Conservation (phyloP, 1,139 yeast species). For the Yamadazyma buinensis region DNA sequence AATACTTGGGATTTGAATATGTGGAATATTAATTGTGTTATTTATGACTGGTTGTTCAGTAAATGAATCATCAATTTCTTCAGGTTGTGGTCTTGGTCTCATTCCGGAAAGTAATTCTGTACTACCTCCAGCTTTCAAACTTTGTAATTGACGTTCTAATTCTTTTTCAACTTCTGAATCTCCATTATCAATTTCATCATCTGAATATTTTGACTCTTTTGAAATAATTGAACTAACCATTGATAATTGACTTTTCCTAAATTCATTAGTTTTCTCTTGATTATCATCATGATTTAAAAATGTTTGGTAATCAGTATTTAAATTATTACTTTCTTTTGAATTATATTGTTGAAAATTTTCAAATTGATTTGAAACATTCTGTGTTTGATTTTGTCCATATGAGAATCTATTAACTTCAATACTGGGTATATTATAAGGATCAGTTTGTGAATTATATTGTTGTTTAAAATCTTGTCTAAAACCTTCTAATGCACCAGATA, state of each 20-base stretch:
- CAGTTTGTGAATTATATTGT: conserved; percentile 11
- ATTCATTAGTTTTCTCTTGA: conserved; percentile 2
- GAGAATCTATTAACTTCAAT: conserved; percentile 9
- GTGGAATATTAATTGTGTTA: background rate
- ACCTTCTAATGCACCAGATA: conserved; percentile 29
- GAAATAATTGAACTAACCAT: conserved; percentile 45
- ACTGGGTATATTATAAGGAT: conserved; percentile 9
- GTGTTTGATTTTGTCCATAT: conserved; percentile 1
- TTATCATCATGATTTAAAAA: conserved; percentile 19
- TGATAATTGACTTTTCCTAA: conserved; percentile 34
- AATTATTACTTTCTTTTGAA: conserved; percentile 7
- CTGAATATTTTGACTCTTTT: conserved; percentile 30
- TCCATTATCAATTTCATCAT: conserved; percentile 25
- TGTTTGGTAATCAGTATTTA: conserved; percentile 27
- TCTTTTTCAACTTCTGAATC: conserved; percentile 39
- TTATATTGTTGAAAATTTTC: conserved; percentile 13
- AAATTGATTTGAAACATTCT: conserved; percentile 14
- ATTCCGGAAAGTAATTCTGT: conserved; percentile 2
- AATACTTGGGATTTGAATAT: conserved; percentile 2
- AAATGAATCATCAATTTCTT: conserved; percentile 3
- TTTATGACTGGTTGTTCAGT: background rate
- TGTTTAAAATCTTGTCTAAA: conserved; percentile 28
- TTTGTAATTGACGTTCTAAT: conserved; percentile 37
- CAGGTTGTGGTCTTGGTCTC: conserved; percentile 6
- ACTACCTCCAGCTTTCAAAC: conserved; percentile 26